Evolutionary conservation across 2,329 filamentous ascomycete genomes (phyloP), one percentile per base, ranked within the genome.

Genomic region (Fusarium keratoplasticum): DNA sequence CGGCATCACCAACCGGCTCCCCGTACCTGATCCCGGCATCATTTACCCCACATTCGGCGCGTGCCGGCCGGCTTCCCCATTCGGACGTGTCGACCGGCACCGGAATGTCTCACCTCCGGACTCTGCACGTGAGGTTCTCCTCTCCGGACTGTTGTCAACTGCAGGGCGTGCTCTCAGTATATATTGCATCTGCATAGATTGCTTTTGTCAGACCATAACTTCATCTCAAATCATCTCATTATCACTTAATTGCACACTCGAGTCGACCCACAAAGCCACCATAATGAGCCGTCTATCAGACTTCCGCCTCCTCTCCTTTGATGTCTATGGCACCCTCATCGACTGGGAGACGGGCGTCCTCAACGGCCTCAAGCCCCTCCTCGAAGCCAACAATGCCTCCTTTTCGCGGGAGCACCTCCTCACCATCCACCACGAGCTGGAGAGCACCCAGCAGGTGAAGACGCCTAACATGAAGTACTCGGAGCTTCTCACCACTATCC

Each of bases 311-410:
- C 88, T 95, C 58, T 91, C 90, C 74, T 95, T 96, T 82, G 94
- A 96, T 81, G 90, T 93, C 83, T 96, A 94, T 81, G 93, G 93
- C 80, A 96, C 94, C 0, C 87, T 96, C 2, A 90, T 95, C 66
- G 93, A 96, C 84, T 95, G 93, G 93, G 92, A 95, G 81, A 81
- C 85, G 4, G 93, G 93, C 59, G 88, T 94, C 63, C 79, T 89
- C 52, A 71, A 82, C 3, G 86, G 88, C 4, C 85, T 95, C 5
- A 80, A 83, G 42, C 86, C 89, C 0, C 79, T 89, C 14, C 82
- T 89, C 36, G 79, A 86, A 31, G 60, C 71, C 6, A 76, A 76
- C 66, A 67, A 71, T 16, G 66, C 72, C 20, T 63, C 81, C 0
- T 79, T 83, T 65, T 78, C 80, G 42, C 79, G 83, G 27, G 73